A percentile compares a stretch with the other conserved stretches of the same genome.
Evolutionary conservation across 2,329 filamentous ascomycete genomes (phyloP).

Genomic region (Colletotrichum karsti): DNA sequence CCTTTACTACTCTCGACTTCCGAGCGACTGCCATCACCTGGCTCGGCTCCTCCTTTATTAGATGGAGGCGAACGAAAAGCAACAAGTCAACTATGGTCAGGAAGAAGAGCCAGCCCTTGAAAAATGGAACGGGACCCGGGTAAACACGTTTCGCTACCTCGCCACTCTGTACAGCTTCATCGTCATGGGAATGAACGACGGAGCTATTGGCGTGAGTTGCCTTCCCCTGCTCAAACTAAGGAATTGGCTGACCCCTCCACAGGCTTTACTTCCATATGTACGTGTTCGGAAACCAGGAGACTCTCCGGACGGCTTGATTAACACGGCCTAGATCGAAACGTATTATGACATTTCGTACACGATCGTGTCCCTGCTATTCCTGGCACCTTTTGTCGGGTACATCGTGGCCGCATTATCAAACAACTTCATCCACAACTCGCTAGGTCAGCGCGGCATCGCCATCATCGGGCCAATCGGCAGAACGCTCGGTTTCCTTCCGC

Average conservation of each 20-base stretch:
- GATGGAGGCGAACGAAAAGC: not conserved
- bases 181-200: slow-evolving; percentile 76
- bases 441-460: slow-evolving; percentile 78
- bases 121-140: slow-evolving; percentile 69
- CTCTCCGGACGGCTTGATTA: not conserved
- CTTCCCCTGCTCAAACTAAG: not conserved
- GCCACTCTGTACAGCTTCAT: slow-evolving; percentile 69
- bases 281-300: not conserved
- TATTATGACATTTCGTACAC: slow-evolving; percentile 71
- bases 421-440: slow-evolving; percentile 68
- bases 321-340: slow-evolving; percentile 52
- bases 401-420: slow-evolving; percentile 70
- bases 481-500: slow-evolving; percentile 70
- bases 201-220: slow-evolving; percentile 62
- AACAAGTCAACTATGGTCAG: not conserved
- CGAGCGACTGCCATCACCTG: not conserved
- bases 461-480: slow-evolving; percentile 70
- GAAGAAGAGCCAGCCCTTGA: slow-evolving; percentile 43
- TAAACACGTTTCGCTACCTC: slow-evolving; percentile 66
- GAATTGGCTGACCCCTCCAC: not conserved
- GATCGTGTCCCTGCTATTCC: slow-evolving; percentile 72
- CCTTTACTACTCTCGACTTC: too few species aligned
- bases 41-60: not conserved
- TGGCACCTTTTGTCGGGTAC: slow-evolving; percentile 74
- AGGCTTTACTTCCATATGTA: slow-evolving; percentile 6